Evolutionary conservation across 2,329 filamentous ascomycete species (phyloP).

Genomic region (Trichoderma sp.): DNA sequence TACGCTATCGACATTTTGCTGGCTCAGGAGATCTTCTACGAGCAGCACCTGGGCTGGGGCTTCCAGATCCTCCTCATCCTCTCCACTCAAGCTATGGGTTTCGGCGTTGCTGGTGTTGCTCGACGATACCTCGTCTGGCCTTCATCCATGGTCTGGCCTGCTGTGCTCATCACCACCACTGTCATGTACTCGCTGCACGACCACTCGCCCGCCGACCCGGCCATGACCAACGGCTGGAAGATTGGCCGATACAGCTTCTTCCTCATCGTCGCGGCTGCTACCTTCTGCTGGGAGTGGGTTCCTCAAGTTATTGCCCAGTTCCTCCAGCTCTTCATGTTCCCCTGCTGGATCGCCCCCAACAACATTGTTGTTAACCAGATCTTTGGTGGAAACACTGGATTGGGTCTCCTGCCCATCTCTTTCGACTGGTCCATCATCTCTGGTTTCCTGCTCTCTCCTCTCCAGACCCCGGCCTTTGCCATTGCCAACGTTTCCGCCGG

Average conservation of each 20-base stretch:
- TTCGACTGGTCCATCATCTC: conserved; percentile 65
- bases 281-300: conserved; percentile 58
- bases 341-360: conserved; percentile 61
- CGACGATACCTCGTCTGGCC: conserved; percentile 59
- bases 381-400: conserved; percentile 59
- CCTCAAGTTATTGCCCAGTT: conserved; percentile 58
- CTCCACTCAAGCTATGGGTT: conserved; percentile 61
- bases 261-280: conserved; percentile 46
- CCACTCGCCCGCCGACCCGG: conserved; percentile 50
- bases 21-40: conserved; percentile 47
- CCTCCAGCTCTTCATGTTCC: conserved; percentile 57
- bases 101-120: conserved; percentile 59
- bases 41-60: conserved; percentile 50
- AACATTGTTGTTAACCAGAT: conserved; percentile 62
- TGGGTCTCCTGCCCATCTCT: conserved; percentile 61
- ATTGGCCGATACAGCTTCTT: conserved; percentile 59
- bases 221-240: conserved; percentile 54
- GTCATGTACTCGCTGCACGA: conserved; percentile 66
- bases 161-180: conserved; percentile 57
- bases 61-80: conserved; percentile 60
- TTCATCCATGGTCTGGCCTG: conserved; percentile 64
- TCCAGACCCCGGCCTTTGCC: conserved; percentile 59
- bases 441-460: conserved; percentile 54
- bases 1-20: conserved; percentile 43
- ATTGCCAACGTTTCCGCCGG: conserved; percentile 57